Base-by-base conservation (phyloP, 208 protist species). In the Leishmania aethiopica region DNA sequence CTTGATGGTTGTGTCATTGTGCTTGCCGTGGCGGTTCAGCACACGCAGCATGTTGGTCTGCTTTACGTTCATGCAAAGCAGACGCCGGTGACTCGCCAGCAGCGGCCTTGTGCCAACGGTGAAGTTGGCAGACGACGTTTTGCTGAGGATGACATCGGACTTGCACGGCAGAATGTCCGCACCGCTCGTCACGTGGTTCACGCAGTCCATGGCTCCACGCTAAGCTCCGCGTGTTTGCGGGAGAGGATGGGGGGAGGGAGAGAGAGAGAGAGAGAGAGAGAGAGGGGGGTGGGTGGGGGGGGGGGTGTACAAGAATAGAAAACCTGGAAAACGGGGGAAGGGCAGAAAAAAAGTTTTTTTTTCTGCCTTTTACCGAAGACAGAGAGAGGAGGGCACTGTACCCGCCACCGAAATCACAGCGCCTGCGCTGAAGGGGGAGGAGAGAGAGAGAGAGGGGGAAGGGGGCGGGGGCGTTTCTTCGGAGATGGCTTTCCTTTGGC, bases 41-140 rank as follows among this genome's bases (percentile, higher is more conserved):
- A 98, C 79, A 25, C 93, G 92, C 42, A 98, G 83, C 55, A 86
- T 87, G 83, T 95, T 96, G n/a, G 93, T 83, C 75, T 93, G 86
- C 82, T 96, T 96, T 78, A 92, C 88, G 49, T 90, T 95, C 88
- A 95, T 94, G 87, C 93, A 96, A 53, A 97, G 86, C 66, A 96
- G 81, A 53, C 87, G 87, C 64, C 91, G 89, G 81, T 95, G 89
- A 13, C 88, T 91, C 64, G 93, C 81, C 32, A 98, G 76, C 42
- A 94, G 67, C 51, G 93, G 89, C 40, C 84, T 87, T 32, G 88
- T 75, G 53, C 84, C 84, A 0, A 80, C 76, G 35, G 82, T 89
- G 78, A 92, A 96, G 60, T 89, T 84, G 17, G 83, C 86, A 35
- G 90, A 78, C 32, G 92, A 94, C 28, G 89, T 93, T 66, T 94